Percentiles rank a stretch among this genome's conserved stretches.
phyloP scores from a whole-genome alignment of 371 early-diverging fungal species.

The Lichtheimia corymbifera region DNA sequence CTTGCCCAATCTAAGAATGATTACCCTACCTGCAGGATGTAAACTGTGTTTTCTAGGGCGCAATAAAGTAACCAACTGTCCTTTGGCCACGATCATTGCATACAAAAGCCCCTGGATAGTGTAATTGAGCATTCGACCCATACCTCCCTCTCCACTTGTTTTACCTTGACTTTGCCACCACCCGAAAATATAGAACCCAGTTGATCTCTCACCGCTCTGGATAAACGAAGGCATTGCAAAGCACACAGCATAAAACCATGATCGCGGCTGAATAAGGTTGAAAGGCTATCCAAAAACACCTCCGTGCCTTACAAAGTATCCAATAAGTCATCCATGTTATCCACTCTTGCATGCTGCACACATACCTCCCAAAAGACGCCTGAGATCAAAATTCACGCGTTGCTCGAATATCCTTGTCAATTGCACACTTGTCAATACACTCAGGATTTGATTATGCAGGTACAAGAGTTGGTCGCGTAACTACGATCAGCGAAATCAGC shows the following conservation, averaged over 20 bases:
- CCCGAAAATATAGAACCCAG: constrained; percentile 60
- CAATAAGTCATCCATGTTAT: background rate
- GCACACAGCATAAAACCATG: constrained; percentile 79
- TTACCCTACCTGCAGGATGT: constrained; percentile 65
- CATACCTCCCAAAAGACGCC: background rate
- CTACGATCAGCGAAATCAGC: constrained; percentile 29
- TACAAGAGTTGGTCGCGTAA: constrained; percentile 80
- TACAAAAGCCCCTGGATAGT: constrained; percentile 62
- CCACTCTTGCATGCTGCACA: background rate
- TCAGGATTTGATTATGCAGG: constrained; percentile 85
- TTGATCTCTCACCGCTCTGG: constrained; percentile 65
- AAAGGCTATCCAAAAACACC: constrained; percentile 78
- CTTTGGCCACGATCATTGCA: constrained; percentile 78
- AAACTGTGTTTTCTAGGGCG: constrained; percentile 78
- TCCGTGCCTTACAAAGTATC: constrained; percentile 66
- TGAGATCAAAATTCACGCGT: constrained; percentile 85
- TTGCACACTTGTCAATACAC: constrained; percentile 82
- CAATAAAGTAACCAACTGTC: constrained; percentile 74
- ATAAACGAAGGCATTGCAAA: constrained; percentile 73
- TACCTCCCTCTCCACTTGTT: background rate
- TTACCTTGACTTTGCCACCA: constrained; percentile 58
- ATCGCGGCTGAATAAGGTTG: constrained; percentile 67
- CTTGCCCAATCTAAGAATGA: too few relatives aligned
- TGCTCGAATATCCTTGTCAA: constrained; percentile 86
- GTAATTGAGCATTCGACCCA: background rate